Evolutionary conservation across 129 eudicot genomes (phyloP), one percentile per base, ranked within the genome.

Genomic region (Kitagawia praeruptora): DNA sequence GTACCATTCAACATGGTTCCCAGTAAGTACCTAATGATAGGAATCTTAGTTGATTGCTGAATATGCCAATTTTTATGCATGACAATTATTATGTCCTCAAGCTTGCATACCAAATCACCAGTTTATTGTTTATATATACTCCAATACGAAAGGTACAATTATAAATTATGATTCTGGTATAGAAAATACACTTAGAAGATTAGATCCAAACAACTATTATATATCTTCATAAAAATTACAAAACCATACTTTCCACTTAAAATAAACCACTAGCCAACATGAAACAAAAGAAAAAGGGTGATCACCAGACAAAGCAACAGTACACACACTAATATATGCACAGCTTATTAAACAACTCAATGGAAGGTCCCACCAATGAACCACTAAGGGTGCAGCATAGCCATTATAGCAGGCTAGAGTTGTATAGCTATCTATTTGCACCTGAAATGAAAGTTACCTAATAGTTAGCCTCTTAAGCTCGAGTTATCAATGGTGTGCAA

Each of bases 1-100:
- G 81, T 90, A 79, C 88, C 98, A 13, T n/a, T 90, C 76, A 83
- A 85, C 85, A 90, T 95, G 98, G 98, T 95, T 70, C 98, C 98
- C 11, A 95, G 98, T 95, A 90, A 84, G 97, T 80, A 67, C 47
- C 67, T 16, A 14, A 31, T 51, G 15, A 6, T n/a, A 18, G 74
- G 42, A 51, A 53, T 21, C 8, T 42, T n/a, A 72, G 14, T 40
- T 34, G 31, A 77, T 31, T 39, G 73, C 49, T 76, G 4, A 7
- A 21, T 66, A 54, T 77, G 48, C 56, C 54, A 44, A 15, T 74
- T 28, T 44, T 44, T 74, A 16, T 53, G 63, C 23, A 19, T 53
- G 27, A 53, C 25, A 53, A 18, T 19, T 53, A 53, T 25, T 21
- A 61, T 74, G 56, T 44, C 77, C 34, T 42, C 8, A 47, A 42